Evolutionary conservation across 75 land plant genomes (phyloP).

Genomic region (Pseudotsuga menziesii): DNA sequence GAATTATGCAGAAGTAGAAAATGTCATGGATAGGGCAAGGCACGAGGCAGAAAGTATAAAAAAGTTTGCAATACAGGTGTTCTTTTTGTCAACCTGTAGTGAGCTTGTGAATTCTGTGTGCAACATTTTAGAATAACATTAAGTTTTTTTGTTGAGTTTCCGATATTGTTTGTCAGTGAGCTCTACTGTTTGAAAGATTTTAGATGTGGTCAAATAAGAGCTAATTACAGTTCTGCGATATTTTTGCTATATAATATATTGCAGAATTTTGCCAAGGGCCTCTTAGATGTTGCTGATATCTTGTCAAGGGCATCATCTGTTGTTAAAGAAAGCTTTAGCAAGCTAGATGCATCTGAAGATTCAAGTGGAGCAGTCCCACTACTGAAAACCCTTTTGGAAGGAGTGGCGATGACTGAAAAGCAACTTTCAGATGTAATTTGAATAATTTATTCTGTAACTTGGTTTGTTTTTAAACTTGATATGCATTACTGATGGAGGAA

Average conservation of each 20-base stretch:
- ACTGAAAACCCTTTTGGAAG: slow-evolving; percentile 70
- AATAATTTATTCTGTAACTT: not conserved
- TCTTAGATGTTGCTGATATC: slow-evolving; percentile 95
- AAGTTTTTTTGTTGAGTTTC: not conserved
- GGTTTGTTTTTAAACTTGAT: not conserved
- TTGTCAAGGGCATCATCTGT: slow-evolving; percentile 74
- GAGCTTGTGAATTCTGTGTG: not conserved
- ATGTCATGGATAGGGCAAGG: slow-evolving; percentile 66
- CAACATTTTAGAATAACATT: not conserved
- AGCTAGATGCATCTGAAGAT: slow-evolving; percentile 50
- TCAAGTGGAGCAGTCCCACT: slow-evolving; percentile 55
- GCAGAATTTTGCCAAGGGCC: slow-evolving; percentile 86
- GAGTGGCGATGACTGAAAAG: slow-evolving; percentile 93
- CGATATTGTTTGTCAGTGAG: not conserved
- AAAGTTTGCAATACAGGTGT: slow-evolving; percentile 91
- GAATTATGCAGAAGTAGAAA: slow-evolving; percentile 84
- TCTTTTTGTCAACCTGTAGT: not conserved
- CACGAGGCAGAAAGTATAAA: slow-evolving; percentile 84
- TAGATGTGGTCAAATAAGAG: not conserved
- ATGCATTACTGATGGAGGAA: not conserved
- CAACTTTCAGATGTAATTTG: slow-evolving; percentile 66
- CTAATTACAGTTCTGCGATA: not conserved
- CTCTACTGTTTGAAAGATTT: not conserved
- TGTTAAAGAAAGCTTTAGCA: slow-evolving; percentile 61
- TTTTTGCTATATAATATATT: slow-evolving; percentile 9